Base-by-base conservation (phyloP, 371 early-diverging fungal genomes). In the Syncephalis fuscata region DNA sequence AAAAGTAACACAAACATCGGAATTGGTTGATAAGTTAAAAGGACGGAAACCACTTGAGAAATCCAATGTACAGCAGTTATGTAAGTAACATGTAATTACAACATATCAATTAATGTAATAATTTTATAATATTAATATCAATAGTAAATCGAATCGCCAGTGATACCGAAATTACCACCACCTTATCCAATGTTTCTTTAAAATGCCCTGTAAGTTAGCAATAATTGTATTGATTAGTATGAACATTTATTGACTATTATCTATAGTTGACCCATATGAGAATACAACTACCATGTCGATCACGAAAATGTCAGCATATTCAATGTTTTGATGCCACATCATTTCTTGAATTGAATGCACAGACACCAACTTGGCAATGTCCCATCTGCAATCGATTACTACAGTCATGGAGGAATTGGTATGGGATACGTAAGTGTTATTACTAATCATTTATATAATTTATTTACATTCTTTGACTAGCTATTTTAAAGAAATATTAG, bases 241-340 rank as follows among this genome's bases (percentile, higher is more conserved):
- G 54, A 16, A 53, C 54, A 19, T 53, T 55, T 20, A 14, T 47
- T 42, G 17, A 41, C 23, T 32, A 37, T n/a, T n/a, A n/a, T n/a
- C n/a, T 21, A 19, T 54, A 77, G 66, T 66, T 83, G 40, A 72
- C 72, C 1, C 72, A 74, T 45, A 65, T 65, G 2, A 74, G 83
- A 3, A 82, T 85, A 24, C 53, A 45, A 0, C 55, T 64, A 14
- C 86, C 86, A 0, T 65, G 67, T n/a, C 71, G 81, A 43, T 68
- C 79, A 0, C 55, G 48, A 1, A 49, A 55, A 8, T 85, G 86
- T 52, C 56, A 67, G 17, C 86, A 85, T 58, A 42, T 78, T 11
- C 82, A 85, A 54, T 86, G 87, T 53, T 86, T 82, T 56, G 87
- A 86, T 48, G 74, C 70, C 4, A 58, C 52, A 9, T 71, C 72